Evolutionary conservation across 2,329 filamentous ascomycete species (phyloP), one percentile per base, ranked within the genome.

Genomic region (Setomelanomma holmii): DNA sequence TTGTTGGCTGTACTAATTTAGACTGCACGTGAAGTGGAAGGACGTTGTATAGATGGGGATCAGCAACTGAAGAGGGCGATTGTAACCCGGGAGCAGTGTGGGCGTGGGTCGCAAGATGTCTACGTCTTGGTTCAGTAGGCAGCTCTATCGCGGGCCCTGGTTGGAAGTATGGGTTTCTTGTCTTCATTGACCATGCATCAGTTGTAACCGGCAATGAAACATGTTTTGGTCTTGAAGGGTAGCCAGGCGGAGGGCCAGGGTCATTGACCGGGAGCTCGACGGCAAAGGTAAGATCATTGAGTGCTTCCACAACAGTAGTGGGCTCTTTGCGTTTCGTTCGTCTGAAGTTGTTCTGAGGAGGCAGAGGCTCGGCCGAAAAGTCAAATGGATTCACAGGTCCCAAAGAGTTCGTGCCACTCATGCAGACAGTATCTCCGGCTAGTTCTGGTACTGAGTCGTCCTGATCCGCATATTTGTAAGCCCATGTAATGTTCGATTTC

Each of bases 371-470:
- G 2, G 41, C 19, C n/a, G 19, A 42, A 6, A 59, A 46, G 4
- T 62, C 60, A 20, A 51, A 58, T 22, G 61, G 61, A 17, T 65
- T 58, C 0, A 65, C 60, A 3, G 62, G 62, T 1, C 62, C 60
- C n/a, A 49, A 38, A 2, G 51, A 21, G 30, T 65, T 65, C n/a
- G 62, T 65, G 3, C 40, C 62, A 42, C 60, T 63, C 44, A 63
- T 43, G 4, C 19, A 30, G 16, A 60, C 30, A 4, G 47, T 48
- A 16, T 63, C 42, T 8, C 61, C 52, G 4, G 51, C 48, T 11
- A 64, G 34, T 39, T 64, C 61, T 4, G 53, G 48, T 2, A 55
- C 22, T 1, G 5, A 12, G 22, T 20, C 10, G 5, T 45, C 11
- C 1, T 7, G 19, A 8, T 44, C 33, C 11, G 21, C 5, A 4